Percentiles rank a stretch among this genome's conserved stretches.
These are phyloP conservation scores for Arachnopeziza araneosa DNA, from an alignment of 2,329 filamentous ascomycete species.

Conservation along the genomic window DNA sequence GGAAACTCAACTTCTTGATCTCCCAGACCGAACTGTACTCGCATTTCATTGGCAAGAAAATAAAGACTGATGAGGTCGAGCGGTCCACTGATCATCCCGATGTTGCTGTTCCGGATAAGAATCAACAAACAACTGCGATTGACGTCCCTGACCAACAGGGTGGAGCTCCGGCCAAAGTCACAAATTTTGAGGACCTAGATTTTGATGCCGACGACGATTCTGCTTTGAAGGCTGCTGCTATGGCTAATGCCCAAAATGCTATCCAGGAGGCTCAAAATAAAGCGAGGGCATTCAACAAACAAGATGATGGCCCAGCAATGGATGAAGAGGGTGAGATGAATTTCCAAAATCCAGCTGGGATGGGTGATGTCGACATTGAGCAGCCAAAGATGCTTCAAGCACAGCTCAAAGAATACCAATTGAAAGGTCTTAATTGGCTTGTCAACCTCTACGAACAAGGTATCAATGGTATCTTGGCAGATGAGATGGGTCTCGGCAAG, in stretches of 20 bases:
- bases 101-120: conserved; percentile 51
- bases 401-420: conserved; percentile 95
- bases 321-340: conserved; percentile 98
- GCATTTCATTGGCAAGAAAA: conserved; percentile 99
- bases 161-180: conserved; percentile 66
- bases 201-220: conserved; percentile 94
- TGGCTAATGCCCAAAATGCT: conserved; percentile 93
- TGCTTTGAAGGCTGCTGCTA: conserved; percentile 72
- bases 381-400: conserved; percentile 92
- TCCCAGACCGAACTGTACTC: conserved; percentile 98
- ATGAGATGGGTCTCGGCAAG: conserved; percentile 99
- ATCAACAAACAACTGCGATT: conserved; percentile 30
- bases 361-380: conserved; percentile 89
- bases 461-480: conserved; percentile 97
- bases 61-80: conserved; percentile 95
- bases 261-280: conserved; percentile 92
- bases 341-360: conserved; percentile 95
- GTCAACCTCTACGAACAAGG: conserved; percentile 98
- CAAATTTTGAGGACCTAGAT: conserved; percentile 88
- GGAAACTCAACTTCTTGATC: conserved; percentile 98
- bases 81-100: conserved; percentile 78
- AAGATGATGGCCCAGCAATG: conserved; percentile 57
- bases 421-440: conserved; percentile 98
- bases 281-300: conserved; percentile 86
- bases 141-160: conserved; percentile 46